Conservation (phyloP, 2,329 filamentous ascomycete genomes). For the Colletotrichum sp. region DNA sequence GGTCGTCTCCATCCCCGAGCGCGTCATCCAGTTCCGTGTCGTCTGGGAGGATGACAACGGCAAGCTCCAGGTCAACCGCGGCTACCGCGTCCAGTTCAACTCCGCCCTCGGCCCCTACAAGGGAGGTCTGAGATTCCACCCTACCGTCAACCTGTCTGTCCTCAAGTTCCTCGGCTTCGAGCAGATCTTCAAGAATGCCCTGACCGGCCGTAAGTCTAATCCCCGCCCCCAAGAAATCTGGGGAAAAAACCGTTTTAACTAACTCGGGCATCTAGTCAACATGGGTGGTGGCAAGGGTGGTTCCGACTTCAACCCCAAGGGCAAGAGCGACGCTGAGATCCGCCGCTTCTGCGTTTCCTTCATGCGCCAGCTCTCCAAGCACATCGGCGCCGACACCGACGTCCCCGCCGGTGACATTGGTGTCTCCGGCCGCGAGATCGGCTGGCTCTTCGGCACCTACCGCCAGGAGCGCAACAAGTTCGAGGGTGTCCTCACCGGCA, state of each 20-base stretch:
- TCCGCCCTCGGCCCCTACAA: conserved; percentile 97
- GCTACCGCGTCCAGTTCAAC: conserved; percentile 99
- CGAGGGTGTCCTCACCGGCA: conserved; percentile 96
- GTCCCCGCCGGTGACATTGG: conserved; percentile 98
- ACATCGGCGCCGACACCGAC: conserved; percentile 96
- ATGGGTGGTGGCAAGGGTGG: conserved; percentile 99
- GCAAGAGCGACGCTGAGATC: conserved; percentile 97
- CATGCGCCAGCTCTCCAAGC: conserved; percentile 94
- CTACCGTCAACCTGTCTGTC: conserved; percentile 73
- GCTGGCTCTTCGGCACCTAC: conserved; percentile 95
- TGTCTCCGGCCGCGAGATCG: conserved; percentile 89
- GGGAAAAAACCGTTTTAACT: conserved; percentile 6
- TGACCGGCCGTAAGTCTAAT: conserved; percentile 80
- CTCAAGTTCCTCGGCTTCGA: conserved; percentile 99
- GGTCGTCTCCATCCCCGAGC: conserved; percentile 90
- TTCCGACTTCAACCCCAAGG: conserved; percentile 98
- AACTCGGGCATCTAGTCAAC: conserved; percentile 60
- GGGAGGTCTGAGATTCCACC: conserved; percentile 95
- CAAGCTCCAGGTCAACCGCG: conserved; percentile 88
- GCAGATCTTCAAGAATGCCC: conserved; percentile 99
- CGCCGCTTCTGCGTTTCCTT: conserved; percentile 95
- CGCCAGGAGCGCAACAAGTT: conserved; percentile 86
- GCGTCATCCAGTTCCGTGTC: conserved; percentile 95
- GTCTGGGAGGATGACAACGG: conserved; percentile 96
- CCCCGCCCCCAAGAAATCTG: background rate